Evolutionary conservation across 2,329 filamentous ascomycete species (phyloP).

Genomic region (Botryosphaeria dothidea): DNA sequence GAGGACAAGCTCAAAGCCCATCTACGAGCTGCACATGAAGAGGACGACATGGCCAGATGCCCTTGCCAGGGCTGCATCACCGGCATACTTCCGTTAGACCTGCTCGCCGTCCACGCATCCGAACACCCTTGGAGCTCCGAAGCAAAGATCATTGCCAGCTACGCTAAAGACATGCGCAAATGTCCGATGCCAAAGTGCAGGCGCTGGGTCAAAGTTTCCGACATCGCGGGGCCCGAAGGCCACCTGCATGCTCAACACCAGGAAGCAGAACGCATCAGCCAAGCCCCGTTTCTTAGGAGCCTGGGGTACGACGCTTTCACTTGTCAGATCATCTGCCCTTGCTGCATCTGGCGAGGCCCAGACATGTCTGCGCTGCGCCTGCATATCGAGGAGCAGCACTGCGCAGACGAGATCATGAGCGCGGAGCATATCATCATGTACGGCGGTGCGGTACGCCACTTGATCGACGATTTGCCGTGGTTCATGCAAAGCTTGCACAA

Average conservation of each 20-base stretch:
- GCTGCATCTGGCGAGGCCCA: not conserved
- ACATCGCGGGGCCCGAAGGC: not conserved
- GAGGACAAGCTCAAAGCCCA: not conserved
- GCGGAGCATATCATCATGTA: not conserved
- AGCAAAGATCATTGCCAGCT: not conserved
- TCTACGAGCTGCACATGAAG: not conserved
- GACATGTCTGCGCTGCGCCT: not conserved
- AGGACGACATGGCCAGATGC: not conserved
- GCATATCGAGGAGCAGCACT: not conserved
- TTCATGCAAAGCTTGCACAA: not conserved
- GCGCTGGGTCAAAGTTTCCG: not conserved
- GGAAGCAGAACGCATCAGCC: not conserved
- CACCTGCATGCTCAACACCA: not conserved
- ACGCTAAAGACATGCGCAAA: not conserved
- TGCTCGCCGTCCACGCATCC: not conserved
- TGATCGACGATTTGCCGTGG: not conserved
- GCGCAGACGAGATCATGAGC: not conserved
- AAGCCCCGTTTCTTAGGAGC: not conserved
- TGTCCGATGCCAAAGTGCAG: not conserved
- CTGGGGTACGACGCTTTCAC: not conserved
- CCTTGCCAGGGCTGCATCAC: not conserved
- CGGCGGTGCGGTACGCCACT: not conserved
- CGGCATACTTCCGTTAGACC: not conserved
- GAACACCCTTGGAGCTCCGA: not conserved
- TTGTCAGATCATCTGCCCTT: not conserved